phyloP scores from a whole-genome alignment of 2,329 filamentous ascomycete species.

The Fonsecaea erecta region DNA sequence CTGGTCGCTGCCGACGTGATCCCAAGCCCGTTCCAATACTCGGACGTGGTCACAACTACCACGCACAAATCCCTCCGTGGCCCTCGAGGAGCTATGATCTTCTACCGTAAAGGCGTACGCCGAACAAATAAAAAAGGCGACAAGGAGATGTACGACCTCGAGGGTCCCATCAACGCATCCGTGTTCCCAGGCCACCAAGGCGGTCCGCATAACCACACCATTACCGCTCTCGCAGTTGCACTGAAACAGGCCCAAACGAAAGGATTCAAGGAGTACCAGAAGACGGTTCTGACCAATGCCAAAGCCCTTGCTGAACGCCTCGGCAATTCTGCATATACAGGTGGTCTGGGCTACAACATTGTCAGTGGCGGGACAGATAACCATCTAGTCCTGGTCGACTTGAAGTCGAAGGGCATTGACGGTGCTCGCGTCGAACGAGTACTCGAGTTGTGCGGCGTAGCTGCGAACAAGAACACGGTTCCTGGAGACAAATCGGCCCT shows the following conservation, averaged over 20 bases:
- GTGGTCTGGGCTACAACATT: slow-evolving; percentile 79
- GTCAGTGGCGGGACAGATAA: slow-evolving; percentile 96
- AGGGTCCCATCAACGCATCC: slow-evolving; percentile 90
- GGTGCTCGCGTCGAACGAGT: slow-evolving; percentile 92
- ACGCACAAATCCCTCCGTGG: slow-evolving; percentile 97
- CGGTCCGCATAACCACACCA: slow-evolving; percentile 98
- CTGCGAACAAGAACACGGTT: slow-evolving; percentile 99
- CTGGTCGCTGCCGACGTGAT: slow-evolving; percentile 90
- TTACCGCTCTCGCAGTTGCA: slow-evolving; percentile 91
- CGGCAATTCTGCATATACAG: slow-evolving; percentile 72
- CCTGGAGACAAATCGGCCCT: slow-evolving; percentile 97
- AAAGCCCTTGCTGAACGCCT: slow-evolving; percentile 73
- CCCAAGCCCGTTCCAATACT: slow-evolving; percentile 83
- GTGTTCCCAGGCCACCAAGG: slow-evolving; percentile 99
- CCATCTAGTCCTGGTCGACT: slow-evolving; percentile 89
- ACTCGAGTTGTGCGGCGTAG: slow-evolving; percentile 97
- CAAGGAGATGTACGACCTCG: slow-evolving; percentile 86
- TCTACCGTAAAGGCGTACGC: slow-evolving; percentile 92
- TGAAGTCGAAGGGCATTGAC: slow-evolving; percentile 86
- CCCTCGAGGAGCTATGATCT: slow-evolving; percentile 95
- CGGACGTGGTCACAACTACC: slow-evolving; percentile 95
- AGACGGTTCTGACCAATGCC: slow-evolving; percentile 86
- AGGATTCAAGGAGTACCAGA: slow-evolving; percentile 92
- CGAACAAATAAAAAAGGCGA: slow-evolving; percentile 85
- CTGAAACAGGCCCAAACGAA: slow-evolving; percentile 88